phyloP scores from a whole-genome alignment of 2,329 filamentous ascomycete genomes.

The Leptosphaerulina australis region DNA sequence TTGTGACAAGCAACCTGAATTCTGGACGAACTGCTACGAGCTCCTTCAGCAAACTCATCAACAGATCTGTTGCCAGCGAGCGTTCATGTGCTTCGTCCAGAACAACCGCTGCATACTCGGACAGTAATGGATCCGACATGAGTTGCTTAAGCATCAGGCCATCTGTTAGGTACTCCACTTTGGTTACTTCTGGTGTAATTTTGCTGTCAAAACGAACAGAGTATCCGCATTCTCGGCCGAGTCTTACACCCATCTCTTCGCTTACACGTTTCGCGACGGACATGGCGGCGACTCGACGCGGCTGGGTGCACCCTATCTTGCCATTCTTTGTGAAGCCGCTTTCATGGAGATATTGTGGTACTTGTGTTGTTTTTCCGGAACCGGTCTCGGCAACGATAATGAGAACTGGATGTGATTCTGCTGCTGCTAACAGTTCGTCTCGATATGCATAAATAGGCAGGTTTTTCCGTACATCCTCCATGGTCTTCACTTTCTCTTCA shows the following conservation, averaged over 20 bases:
- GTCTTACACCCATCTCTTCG: constrained; percentile 87
- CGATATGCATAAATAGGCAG: constrained; percentile 89
- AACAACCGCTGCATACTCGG: constrained; percentile 86
- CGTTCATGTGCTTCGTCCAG: constrained; percentile 98
- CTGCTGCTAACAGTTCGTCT: constrained; percentile 82
- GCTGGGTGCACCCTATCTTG: constrained; percentile 89
- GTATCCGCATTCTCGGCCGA: constrained; percentile 93
- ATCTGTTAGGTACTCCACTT: constrained; percentile 96
- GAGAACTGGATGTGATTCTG: constrained; percentile 84
- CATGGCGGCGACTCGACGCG: constrained; percentile 95
- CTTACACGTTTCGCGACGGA: constrained; percentile 95
- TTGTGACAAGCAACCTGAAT: constrained; percentile 88
- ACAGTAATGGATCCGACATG: constrained; percentile 83
- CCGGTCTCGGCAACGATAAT: constrained; percentile 96
- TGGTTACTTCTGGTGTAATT: constrained; percentile 76
- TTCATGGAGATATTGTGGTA: constrained; percentile 92
- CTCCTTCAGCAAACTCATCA: constrained; percentile 88
- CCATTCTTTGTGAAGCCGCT: constrained; percentile 63
- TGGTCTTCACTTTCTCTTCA: constrained; percentile 84
- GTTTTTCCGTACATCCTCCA: constrained; percentile 89
- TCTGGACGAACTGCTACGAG: constrained; percentile 82
- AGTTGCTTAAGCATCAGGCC: constrained; percentile 92
- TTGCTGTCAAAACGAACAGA: constrained; percentile 93
- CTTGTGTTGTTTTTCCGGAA: constrained; percentile 92
- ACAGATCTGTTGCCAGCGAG: constrained; percentile 87